Conservation (phyloP, 768 basidiomycete genomes). For the Phanerochaete carnosa region DNA sequence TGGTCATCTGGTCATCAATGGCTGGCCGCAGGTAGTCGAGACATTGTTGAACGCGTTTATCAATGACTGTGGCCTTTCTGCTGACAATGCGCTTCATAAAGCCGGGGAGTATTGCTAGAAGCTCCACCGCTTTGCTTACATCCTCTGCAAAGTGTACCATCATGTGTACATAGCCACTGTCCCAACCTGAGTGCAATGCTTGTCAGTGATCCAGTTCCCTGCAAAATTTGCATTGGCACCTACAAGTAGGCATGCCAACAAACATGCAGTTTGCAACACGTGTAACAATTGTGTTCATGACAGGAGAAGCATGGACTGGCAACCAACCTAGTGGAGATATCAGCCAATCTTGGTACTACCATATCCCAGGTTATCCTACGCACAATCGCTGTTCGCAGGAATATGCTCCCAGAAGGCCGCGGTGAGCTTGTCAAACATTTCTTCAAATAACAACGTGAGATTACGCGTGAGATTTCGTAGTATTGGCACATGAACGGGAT, state of each 20-base stretch:
- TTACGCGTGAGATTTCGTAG: conserved; percentile 4
- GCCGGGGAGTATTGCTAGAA: conserved; percentile 30
- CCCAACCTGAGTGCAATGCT: conserved; percentile 29
- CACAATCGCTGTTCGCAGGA: conserved; percentile 9
- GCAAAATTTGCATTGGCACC: conserved; percentile 10
- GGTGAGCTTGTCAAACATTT: conserved; percentile 18
- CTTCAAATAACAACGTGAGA: conserved; percentile 13
- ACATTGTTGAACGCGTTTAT: neutral
- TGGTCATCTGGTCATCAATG: conserved; percentile 10
- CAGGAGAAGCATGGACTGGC: neutral
- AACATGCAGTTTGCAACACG: conserved; percentile 44
- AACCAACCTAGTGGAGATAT: conserved; percentile 1
- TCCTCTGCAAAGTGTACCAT: conserved; percentile 29
- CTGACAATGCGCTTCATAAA: conserved; percentile 25
- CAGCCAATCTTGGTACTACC: too few species aligned
- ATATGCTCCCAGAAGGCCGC: conserved; percentile 19
- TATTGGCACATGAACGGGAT: neutral
- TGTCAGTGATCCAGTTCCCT: neutral
- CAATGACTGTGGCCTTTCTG: neutral
- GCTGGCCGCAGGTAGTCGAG: conserved; percentile 7
- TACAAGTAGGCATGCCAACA: conserved; percentile 45
- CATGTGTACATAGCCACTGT: conserved; percentile 33
- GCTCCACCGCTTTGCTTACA: conserved; percentile 15
- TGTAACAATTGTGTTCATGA: conserved; percentile 33
- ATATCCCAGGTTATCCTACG: too few species aligned